Base-by-base conservation (phyloP, 2,329 filamentous ascomycete species). In the Sporothrix dimorphospora region DNA sequence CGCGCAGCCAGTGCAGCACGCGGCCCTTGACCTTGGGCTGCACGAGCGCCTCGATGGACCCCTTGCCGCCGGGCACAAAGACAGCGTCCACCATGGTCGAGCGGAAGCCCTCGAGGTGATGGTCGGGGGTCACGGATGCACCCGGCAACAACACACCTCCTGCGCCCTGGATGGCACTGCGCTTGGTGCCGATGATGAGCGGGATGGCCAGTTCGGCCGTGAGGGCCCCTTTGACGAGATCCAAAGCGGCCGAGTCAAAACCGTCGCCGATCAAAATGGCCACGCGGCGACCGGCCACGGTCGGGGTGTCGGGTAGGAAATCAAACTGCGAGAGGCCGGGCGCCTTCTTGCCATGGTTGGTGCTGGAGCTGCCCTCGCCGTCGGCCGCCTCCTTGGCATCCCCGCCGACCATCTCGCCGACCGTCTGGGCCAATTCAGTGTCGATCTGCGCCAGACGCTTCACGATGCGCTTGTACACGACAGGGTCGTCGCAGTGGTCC, bases 31-130 rank as follows among this genome's bases (percentile, higher is more conserved):
- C 40, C 34, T 45, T 21, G 30, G 19, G 30, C 82, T 90, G 88
- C 71, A 85, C 82, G 0, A 96, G 86, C 0, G 88, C 89, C 69
- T 86, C 82, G 59, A 92, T 81, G 0, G 89, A 88, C 72, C 90
- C 84, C 0, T 85, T 83, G 0, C 93, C 93, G 0, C 92, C 92
- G 0, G 92, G 92, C 2, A 97, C 82, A 77, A 94, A 94, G 38
- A 94, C 78, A 0, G 92, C 90, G 78, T 96, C 93, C 75, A 95
- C 95, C 85, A 96, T 89, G 47, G 91, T 93, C 38, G 90, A 93
- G 19, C 93, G 88, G 86, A 92, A 90, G 0, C 92, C 93, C 76
- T 94, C 91, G 67, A 95, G 88, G 78, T 94, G 91, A 78, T 96
- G 92, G 76, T 94, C 91, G 0, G 93, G 90, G 30, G 55, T 59